Base-by-base conservation (phyloP, 768 basidiomycete species). In the Porpolomopsis calyptriformis region DNA sequence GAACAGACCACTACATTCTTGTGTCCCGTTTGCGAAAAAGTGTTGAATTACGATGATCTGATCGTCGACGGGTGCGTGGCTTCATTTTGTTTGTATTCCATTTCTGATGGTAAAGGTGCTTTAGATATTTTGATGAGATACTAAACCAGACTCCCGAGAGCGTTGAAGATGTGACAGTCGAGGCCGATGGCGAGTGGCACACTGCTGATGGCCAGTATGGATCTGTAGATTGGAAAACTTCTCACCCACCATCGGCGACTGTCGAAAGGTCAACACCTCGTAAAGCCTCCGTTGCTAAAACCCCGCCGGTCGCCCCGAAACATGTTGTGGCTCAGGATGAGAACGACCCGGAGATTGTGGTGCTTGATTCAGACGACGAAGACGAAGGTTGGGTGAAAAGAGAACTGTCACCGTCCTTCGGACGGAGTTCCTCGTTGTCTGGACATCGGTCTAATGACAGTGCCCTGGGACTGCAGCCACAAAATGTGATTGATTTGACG, bases 111-210 rank as follows among this genome's bases (percentile, higher is more conserved):
- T 31, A 14, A 31, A 7, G 7, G 29, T 31, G 10, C 37, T 36
- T 23, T 43, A 97, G 94, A 6, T 98, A 86, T 63, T 88, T 93
- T 60, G 78, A 89, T 52, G 77, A 78, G 48, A 96, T 98, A 43
- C 63, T 98, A 56, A 77, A 78, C 53, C 64, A 72, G 22, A 87
- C 83, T 2, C 74, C 86, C 0, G 86, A 92, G 19, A 70, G 68
- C 43, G 79, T 89, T 10, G 96, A 99, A 41, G 88, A 96, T 52
- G 91, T 99, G 20, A 74, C 94, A 46, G 80, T 99, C 12, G 94
- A 99, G 62, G 78, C 89, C 4, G 82, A 94, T 59, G 93, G 91
- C 1, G 84, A 93, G 60, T 99, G 96, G 96, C 93, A 96, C 60
- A 91, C 91, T 1, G 67, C 76, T 14, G 91, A 98, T 63, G 75